A percentile compares a stretch with the other conserved stretches of the same genome.
Conservation (phyloP, 2,329 filamentous ascomycete species). For the Eutypa lata region DNA sequence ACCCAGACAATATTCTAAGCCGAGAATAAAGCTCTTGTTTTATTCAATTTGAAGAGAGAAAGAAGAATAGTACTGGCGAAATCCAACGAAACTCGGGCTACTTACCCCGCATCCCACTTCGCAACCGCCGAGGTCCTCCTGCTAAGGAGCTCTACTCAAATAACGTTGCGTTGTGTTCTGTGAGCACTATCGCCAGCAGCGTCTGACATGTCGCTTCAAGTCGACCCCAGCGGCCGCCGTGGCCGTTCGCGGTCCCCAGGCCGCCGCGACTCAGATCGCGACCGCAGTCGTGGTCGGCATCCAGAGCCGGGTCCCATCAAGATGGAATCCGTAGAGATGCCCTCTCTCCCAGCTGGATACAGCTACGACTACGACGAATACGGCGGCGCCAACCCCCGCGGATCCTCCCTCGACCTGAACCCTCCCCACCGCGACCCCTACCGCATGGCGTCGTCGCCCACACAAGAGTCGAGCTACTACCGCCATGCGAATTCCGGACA, state of each 20-base stretch:
- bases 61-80: no score
- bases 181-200: not conserved
- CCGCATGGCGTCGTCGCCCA: constrained; percentile 7
- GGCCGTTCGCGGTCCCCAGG: constrained; percentile 46
- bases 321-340: constrained; percentile 40
- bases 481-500: constrained; percentile 8
- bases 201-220: constrained; percentile 48
- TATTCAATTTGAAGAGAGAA: no score
- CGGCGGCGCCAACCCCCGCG: constrained; percentile 22
- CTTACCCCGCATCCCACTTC: no score
- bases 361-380: constrained; percentile 34
- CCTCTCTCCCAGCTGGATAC: constrained; percentile 36
- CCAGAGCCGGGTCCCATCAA: constrained; percentile 26
- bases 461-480: constrained; percentile 9
- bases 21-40: no score
- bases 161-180: not conserved
- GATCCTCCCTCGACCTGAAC: constrained; percentile 31
- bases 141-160: not conserved
- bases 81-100: no score
- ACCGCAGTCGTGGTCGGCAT: constrained; percentile 33
- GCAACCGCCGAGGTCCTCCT: no score
- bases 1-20: no score
- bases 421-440: constrained; percentile 27
- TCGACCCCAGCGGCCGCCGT: constrained; percentile 42
- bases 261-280: constrained; percentile 34